Evolutionary conservation across 2,329 filamentous ascomycete genomes (phyloP), one percentile per base, ranked within the genome.

Genomic region (Waltergamsia citrina): DNA sequence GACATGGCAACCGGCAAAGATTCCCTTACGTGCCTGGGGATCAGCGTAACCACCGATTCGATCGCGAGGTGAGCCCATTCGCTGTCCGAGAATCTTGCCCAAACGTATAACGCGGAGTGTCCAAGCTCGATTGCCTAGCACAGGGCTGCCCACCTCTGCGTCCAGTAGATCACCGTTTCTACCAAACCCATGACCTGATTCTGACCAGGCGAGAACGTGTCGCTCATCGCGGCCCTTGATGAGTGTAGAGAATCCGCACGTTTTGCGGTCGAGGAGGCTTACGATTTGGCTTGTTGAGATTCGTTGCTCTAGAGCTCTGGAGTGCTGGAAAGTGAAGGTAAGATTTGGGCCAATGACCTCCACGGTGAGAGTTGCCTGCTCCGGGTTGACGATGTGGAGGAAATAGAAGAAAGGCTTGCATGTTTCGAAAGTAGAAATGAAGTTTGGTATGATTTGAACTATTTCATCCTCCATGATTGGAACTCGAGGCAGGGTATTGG

Each of bases 1-100:
- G 1, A 58, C 53, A 16, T 65, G 61, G 0, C 53, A 49, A 0
- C 53, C 55, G 1, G 47, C 44, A 27, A 54, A 56, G 10, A 52
- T 39, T 4, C 57, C 53, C 7, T 32, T 35, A n/a, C n/a, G n/a
- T n/a, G n/a, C n/a, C n/a, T n/a, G n/a, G 19, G 35, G 35, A 14
- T 33, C 23, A 3, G 32, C 23, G 7, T 17, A n/a, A 25, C 35
- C 8, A 27, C 22, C 19, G 8, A 37, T 32, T 3, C 37, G 37
- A 23, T 60, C 59, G 14, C 47, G 61, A 0, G 49, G 45, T 0
- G 50, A 36, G 5, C 33, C 34, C 39, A 59, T 48, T 3, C 40
- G 40, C n/a, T 60, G 11, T 0, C 45, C 50, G 4, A 63, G 41
- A 0, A 50, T 18, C 5, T 34, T 38, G 2, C 50, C 53, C 2